A percentile compares a stretch with the other conserved stretches of the same genome.
Evolutionary conservation across 2,329 filamentous ascomycete species (phyloP).

Genomic region (Talaromyces verruculosus): DNA sequence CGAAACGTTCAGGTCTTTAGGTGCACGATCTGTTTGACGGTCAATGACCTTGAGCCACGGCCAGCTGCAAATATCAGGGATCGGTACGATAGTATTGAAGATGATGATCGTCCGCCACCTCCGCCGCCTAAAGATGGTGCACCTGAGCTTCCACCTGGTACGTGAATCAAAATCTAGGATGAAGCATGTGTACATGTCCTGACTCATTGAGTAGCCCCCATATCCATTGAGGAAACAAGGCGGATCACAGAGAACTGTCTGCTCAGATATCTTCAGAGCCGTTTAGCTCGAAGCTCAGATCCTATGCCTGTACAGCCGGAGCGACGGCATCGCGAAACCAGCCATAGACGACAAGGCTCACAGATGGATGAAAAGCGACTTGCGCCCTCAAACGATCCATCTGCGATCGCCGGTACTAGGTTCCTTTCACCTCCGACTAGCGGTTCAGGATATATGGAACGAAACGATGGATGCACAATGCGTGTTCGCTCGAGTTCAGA

Average conservation of each 20-base stretch:
- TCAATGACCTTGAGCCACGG: constrained; percentile 70
- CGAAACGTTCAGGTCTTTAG: constrained; percentile 70
- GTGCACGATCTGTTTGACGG: constrained; percentile 78
- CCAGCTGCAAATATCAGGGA: constrained; percentile 23
- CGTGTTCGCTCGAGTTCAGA: constrained; percentile 33
- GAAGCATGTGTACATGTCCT: neutral
- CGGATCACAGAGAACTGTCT: constrained; percentile 58
- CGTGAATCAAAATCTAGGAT: constrained; percentile 19
- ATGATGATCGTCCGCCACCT: constrained; percentile 24
- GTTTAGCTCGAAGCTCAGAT: constrained; percentile 33
- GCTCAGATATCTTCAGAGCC: constrained; percentile 49
- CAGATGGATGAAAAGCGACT: neutral
- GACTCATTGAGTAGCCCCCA: constrained; percentile 40
- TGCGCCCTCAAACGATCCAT: neutral
- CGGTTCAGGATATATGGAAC: constrained; percentile 21
- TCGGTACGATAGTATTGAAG: constrained; percentile 22
- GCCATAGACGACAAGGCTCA: neutral
- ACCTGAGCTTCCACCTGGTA: constrained; percentile 27
- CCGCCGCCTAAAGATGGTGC: constrained; percentile 25
- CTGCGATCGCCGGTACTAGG: neutral
- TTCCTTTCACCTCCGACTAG: constrained; percentile 15
- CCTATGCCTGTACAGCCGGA: neutral
- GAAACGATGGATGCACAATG: constrained; percentile 26
- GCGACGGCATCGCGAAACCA: neutral
- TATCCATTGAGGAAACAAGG: constrained; percentile 63